Base-by-base conservation (phyloP, 192 early-diverging fungal species). In the Fimicolochytrium jonesii region DNA sequence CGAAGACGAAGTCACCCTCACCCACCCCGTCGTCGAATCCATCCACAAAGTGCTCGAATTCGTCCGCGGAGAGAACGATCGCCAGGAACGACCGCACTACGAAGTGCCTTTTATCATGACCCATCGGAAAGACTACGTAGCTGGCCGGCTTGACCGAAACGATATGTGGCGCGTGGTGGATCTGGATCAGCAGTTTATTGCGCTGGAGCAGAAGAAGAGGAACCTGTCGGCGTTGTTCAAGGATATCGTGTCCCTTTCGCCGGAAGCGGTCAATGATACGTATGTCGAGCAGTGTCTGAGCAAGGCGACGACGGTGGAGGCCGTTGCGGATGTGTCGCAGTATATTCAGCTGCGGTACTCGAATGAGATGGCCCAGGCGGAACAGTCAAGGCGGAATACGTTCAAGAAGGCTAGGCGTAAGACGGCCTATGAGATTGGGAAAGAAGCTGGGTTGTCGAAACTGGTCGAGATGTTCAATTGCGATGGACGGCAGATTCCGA, bases 161-260 rank as follows among this genome's bases (percentile, higher is more conserved):
- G 90, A 94, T 74, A 65, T 97, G 34, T 97, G 95, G 95, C 77
- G 81, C 36, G 88, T 97, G 32, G 87, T 87, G 62, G 95, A 97
- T 62, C 70, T 89, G 51, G 92, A 95, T 51, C 68, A 78, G 56
- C 85, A 87, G 61, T 94, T 83, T 64, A 83, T 82, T 18, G 79
- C 81, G 2, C 78, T 96, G 56, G 64, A 88, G 51, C 72, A 86
- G 47, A 83, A 85, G 25, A 82, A 71, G 20, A 26, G 34, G 26
- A 57, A 35, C 6, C 54, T 72, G 7, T 28, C 35, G 4, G 48
- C 20, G n/a, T 30, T 75, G 0, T 61, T 78, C 25, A 52, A 46
- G n/a, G 69, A 78, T 17, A 76, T 59, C 67, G 83, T 55, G 60
- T 76, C 9, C 71, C 78, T 50, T 45, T 87, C 39, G 62, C 42